Evolutionary conservation across 352 stramenopile species (phyloP).

Genomic region (Halophytophthora polymorphica): DNA sequence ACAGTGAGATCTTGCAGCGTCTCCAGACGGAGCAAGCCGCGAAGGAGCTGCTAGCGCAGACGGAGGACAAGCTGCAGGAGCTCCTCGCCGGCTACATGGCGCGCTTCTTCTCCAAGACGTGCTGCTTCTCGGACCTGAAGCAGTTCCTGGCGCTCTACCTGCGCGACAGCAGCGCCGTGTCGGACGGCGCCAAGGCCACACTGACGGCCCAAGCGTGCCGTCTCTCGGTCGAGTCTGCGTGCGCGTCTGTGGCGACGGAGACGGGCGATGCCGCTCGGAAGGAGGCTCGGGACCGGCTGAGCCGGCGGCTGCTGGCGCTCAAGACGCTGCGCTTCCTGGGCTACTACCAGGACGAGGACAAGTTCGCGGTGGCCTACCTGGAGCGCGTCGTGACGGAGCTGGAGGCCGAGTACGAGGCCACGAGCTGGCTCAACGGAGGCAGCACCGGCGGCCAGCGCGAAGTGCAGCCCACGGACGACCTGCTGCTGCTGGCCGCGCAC

Average conservation of each 20-base stretch:
- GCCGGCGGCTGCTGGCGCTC: constrained; percentile 54
- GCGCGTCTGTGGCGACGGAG: constrained; percentile 17
- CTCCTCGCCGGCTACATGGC: constrained; percentile 58
- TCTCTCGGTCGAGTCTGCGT: constrained; percentile 27
- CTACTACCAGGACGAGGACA: constrained; percentile 27
- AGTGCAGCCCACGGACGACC: constrained; percentile 81
- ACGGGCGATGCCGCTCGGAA: constrained; percentile 35
- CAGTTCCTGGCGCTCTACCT: constrained; percentile 65
- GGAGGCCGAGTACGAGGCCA: constrained; percentile 64
- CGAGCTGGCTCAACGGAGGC: constrained; percentile 69
- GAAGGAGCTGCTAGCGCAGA: constrained; percentile 16
- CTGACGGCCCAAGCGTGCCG: constrained; percentile 34
- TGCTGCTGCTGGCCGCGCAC: constrained; percentile 71
- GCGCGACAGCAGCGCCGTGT: constrained; percentile 28
- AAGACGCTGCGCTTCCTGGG: constrained; percentile 75
- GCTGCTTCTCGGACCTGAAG: constrained; percentile 85
- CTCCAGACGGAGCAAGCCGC: constrained; percentile 15
- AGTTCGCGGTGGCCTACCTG: constrained; percentile 29
- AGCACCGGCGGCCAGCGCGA: constrained; percentile 74
- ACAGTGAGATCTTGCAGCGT: constrained; percentile 40
- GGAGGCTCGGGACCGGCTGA: constrained; percentile 42
- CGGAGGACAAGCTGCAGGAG: constrained; percentile 46
- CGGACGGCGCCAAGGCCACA: constrained; percentile 26
- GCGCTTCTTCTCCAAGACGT: constrained; percentile 74
- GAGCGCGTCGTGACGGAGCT: constrained; percentile 40